Base-by-base conservation (phyloP, 2,329 filamentous ascomycete genomes). In the Ophiocordyceps sinensis region DNA sequence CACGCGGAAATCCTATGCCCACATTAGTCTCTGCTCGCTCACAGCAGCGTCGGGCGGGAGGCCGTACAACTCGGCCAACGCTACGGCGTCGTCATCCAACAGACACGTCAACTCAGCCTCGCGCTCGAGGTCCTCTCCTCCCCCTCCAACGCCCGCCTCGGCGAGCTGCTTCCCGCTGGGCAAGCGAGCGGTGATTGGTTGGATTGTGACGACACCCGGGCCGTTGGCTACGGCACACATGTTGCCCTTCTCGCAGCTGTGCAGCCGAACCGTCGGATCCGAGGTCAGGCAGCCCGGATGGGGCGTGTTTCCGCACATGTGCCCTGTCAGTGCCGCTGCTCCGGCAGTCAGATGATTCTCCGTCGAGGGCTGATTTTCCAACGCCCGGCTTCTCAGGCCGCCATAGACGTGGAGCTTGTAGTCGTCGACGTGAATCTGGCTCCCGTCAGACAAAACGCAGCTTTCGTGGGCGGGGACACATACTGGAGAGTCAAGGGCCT, bases 241-340 rank as follows among this genome's bases (percentile, higher is more conserved):
- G 44, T 72, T 75, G 0, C 79, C 83, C 46, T 76, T 80, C 52
- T 94, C 87, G 50, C 89, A 95, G 52, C 85, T 93, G 57, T 96
- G 89, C 7, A 96, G 67, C 2, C 82, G 75, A 1, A 75, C 77
- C 17, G 65, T 63, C 21, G 71, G 57, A 21, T 80, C 66, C 0
- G 64, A 63, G 0, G 84, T 93, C 23, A 95, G 62, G 52, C 82
- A 91, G 3, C 87, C 87, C 0, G 69, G 58, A 28, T 83, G 74
- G 12, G 67, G 62, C 1, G 68, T 68, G 50, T 95, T 94, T 2
- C 84, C 88, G 39, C 82, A 78, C 41, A 72, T 69, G 53, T 82
- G 89, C 0, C 87, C 86, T 12, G 73, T 77, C 10, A 94, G 67
- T 5, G 73, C 73, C 3, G 83, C 68, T 0, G 76, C 80, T 52